A percentile compares a stretch with the other conserved stretches of the same genome.
Conservation (phyloP, 306 rosid genomes). For the Lotus japonicus region DNA sequence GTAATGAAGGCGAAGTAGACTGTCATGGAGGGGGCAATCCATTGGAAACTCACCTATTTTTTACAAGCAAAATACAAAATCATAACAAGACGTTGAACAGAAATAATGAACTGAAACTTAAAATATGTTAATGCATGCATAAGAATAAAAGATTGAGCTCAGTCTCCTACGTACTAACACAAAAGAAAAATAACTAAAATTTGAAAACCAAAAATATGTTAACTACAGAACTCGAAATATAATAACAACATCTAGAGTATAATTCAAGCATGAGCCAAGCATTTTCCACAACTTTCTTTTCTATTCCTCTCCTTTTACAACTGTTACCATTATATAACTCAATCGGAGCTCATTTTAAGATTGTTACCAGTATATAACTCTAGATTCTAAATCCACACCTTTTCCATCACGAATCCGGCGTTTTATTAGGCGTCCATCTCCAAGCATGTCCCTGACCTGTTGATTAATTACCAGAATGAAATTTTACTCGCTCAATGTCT, state of each 20-base stretch:
- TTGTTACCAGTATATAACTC: background rate
- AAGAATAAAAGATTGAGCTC: background rate
- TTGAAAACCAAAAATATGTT: background rate
- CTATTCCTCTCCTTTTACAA: slow-evolving; percentile 9
- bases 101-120: slow-evolving; percentile 4
- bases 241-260: background rate
- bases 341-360: slow-evolving; percentile 1
- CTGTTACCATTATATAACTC: background rate
- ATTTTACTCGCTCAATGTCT: slow-evolving; percentile 3
- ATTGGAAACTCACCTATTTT: slow-evolving; percentile 88
- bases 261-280: slow-evolving; percentile 5
- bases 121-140: background rate
- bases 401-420: slow-evolving; percentile 83
- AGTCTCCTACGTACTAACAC: background rate
- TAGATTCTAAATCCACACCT: slow-evolving; percentile 44
- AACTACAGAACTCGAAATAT: background rate
- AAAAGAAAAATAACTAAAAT: background rate
- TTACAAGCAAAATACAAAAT: slow-evolving; percentile 25
- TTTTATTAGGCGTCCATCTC: slow-evolving; percentile 93
- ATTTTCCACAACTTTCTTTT: slow-evolving; percentile 5
- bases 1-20: slow-evolving; percentile 78
- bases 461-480: slow-evolving; percentile 24
- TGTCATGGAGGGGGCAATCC: slow-evolving; percentile 99
- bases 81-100: slow-evolving; percentile 2
- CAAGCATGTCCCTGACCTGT: slow-evolving; percentile 97